phyloP scores from a whole-genome alignment of 1,139 yeast species.

The Lodderomyces parapsilosis region DNA sequence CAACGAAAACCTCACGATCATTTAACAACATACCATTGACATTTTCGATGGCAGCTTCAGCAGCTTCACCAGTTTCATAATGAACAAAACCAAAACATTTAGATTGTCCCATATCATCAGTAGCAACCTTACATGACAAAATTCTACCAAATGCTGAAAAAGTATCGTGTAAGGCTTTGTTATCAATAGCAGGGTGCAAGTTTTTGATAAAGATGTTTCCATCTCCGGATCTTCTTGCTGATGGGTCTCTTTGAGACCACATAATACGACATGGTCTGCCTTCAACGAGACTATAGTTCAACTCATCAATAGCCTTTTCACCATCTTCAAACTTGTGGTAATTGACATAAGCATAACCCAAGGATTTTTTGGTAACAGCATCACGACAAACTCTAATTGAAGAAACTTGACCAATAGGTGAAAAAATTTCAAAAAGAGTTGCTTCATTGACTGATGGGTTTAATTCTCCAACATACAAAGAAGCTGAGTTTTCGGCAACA shows the following conservation, averaged over 20 bases:
- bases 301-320: slow-evolving; percentile 90
- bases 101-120: slow-evolving; percentile 88
- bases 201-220: slow-evolving; percentile 98
- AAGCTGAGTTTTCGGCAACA: slow-evolving; percentile 63
- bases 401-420: slow-evolving; percentile 93
- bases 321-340: slow-evolving; percentile 89
- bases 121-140: slow-evolving; percentile 95
- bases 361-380: slow-evolving; percentile 93
- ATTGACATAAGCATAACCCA: slow-evolving; percentile 98
- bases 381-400: slow-evolving; percentile 99
- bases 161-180: slow-evolving; percentile 98
- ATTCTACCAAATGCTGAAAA: slow-evolving; percentile 96
- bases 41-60: slow-evolving; percentile 92
- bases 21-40: slow-evolving; percentile 98
- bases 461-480: slow-evolving; percentile 96
- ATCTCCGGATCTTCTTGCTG: slow-evolving; percentile 91
- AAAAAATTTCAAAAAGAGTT: slow-evolving; percentile 87
- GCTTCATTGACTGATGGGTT: slow-evolving; percentile 95
- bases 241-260: slow-evolving; percentile 99
- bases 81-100: slow-evolving; percentile 98
- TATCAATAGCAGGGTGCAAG: slow-evolving; percentile 97
- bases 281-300: slow-evolving; percentile 91
- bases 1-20: slow-evolving; percentile 95
- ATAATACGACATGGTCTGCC: slow-evolving; percentile 98
- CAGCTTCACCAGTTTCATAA: slow-evolving; percentile 91